Base-by-base conservation (phyloP, 1,284 basidiomycete genomes). In the Agaricales sp. region DNA sequence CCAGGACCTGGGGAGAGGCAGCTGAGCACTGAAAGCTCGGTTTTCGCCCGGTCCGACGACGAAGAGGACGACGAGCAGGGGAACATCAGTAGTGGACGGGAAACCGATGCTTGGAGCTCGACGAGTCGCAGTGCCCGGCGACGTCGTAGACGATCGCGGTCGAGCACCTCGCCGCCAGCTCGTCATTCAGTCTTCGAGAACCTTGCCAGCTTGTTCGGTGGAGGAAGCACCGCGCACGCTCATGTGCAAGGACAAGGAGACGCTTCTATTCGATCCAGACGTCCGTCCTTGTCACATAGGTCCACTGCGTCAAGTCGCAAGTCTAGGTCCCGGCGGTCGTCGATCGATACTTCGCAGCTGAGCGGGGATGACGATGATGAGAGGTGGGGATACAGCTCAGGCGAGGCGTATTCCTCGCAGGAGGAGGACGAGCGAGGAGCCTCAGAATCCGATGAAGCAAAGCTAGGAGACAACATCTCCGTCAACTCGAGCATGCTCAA, bases 301-400 rank as follows among this genome's bases (percentile, higher is more conserved):
- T 81, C 79, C 6, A 77, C 76, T 1, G 53, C 69, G 25, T 55
- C 54, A 2, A 75, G 77, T 16, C 58, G 68, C 16, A 71, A 77
- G 51, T 68, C 75, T 16, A 65, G 70, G 39, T 82, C 79, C 16
- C 64, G 76, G 48, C 69, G 73, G 4, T 75, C 74, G 51, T 68
- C 72, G 45, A 70, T 66, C 21, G 75, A 69, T 35, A 82, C 80
- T 2, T 80, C 83, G 39, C 65, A 80, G 58, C 78, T 71, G 11
- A 55, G 74, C 14, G 75, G 70, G 26, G 70, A 66, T 13, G 78
- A 75, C 12, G 74, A 76, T 20, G 71, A 73, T 45, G 85, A 87
- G 53, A 73, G 82, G 3, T 89, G 86, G 86, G 87, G 87, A 2
- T 89, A 88, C 60, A 78, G 80, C 16, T 87, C 86, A 3, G 84